Evolutionary conservation across 768 basidiomycete species (phyloP).

Genomic region (Lactarius sp.): DNA sequence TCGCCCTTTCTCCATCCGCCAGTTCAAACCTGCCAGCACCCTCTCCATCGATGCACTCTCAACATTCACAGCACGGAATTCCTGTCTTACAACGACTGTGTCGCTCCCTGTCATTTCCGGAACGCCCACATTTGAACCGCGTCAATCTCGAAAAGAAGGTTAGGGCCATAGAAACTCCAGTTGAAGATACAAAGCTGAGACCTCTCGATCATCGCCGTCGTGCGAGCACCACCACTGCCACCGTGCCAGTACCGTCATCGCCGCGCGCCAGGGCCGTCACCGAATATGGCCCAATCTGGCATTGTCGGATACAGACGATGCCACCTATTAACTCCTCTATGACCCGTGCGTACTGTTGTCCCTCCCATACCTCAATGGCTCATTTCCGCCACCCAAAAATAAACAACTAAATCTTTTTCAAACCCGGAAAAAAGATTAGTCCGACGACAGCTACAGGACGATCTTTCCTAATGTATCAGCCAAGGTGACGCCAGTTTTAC

Average conservation of each 20-base stretch:
- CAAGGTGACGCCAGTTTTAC: conserved; percentile 62
- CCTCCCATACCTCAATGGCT: not conserved
- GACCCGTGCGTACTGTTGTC: conserved; percentile 45
- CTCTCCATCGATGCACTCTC: conserved; percentile 87
- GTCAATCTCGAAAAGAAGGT: conserved; percentile 93
- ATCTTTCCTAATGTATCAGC: conserved; percentile 57
- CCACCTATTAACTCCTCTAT: conserved; percentile 56
- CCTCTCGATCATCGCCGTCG: not conserved
- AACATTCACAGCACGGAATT: conserved; percentile 91
- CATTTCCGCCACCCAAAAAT: not conserved
- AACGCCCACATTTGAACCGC: conserved; percentile 65
- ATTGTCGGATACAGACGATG: conserved; percentile 62
- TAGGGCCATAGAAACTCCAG: not conserved
- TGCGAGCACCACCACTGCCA: no score
- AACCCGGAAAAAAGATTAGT: conserved; percentile 34
- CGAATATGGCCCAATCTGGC: conserved; percentile 85
- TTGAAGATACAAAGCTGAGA: not conserved
- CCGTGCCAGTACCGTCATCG: no score
- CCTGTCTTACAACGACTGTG: conserved; percentile 79
- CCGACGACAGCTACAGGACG: conserved; percentile 48
- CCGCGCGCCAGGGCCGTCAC: conserved; percentile 25
- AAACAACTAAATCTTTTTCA: no score
- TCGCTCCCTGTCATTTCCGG: conserved; percentile 74
- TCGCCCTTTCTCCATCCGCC: conserved; percentile 78
- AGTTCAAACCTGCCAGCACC: conserved; percentile 80